Conservation (phyloP, 495 filamentous ascomycete genomes). For the Talaromyces adpressus region DNA sequence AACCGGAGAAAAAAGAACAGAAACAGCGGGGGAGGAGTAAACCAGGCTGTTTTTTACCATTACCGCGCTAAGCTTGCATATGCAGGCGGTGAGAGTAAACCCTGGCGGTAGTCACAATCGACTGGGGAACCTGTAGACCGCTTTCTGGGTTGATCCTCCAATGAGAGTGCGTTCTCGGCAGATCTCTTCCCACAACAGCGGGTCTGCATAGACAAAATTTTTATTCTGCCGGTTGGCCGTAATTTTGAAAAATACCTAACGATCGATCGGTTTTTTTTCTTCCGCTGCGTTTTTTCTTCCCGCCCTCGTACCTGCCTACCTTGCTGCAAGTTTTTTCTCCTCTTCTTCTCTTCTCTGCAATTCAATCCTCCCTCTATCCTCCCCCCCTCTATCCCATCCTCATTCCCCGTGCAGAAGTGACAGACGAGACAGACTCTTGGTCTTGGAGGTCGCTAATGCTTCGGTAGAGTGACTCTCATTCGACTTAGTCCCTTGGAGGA, state of each 20-base stretch:
- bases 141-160: not conserved
- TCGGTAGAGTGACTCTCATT: slow-evolving; percentile 34
- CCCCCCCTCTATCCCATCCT: slow-evolving; percentile 1
- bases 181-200: not conserved
- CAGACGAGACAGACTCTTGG: not conserved
- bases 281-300: not conserved
- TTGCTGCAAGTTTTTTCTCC: slow-evolving; percentile 1
- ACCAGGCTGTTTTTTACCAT: not conserved
- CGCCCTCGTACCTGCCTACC: slow-evolving; percentile 8
- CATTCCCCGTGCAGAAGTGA: slow-evolving; percentile 6
- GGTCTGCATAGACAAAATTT: not conserved
- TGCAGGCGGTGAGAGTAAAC: not conserved
- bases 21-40: not conserved
- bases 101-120: not conserved
- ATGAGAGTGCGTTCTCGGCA: not conserved
- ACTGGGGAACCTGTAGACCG: not conserved
- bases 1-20: not conserved
- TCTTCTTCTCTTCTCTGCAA: slow-evolving; percentile 14
- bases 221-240: not conserved
- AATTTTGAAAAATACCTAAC: not conserved
- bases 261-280: not conserved
- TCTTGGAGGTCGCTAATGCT: slow-evolving; percentile 36
- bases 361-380: slow-evolving; percentile 2
- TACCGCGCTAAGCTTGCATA: not conserved
- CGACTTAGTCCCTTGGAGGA: slow-evolving; percentile 12